These are phyloP conservation scores for Silene coronaria DNA, from an alignment of 179 eudicot genomes.

Conservation along the genomic window DNA sequence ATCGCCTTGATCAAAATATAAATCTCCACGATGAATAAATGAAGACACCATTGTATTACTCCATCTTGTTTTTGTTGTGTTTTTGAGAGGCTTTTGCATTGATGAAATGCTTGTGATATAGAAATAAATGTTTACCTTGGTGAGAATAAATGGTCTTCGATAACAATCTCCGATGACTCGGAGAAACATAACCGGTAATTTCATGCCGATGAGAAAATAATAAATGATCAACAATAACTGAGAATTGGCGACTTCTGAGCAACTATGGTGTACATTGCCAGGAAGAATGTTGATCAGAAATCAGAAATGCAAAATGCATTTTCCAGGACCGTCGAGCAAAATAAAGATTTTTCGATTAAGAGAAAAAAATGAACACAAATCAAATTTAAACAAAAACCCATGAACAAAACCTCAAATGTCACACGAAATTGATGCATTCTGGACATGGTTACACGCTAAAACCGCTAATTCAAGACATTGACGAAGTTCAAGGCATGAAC, in stretches of 20 bases:
- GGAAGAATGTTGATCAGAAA: too few relatives aligned
- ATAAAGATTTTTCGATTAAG: neutral
- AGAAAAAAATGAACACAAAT: neutral
- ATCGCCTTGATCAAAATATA: constrained; percentile 15
- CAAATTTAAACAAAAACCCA: neutral
- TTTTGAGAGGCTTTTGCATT: neutral
- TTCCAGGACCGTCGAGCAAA: too few relatives aligned
- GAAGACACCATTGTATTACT: neutral
- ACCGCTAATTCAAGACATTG: neutral
- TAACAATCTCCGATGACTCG: too few relatives aligned
- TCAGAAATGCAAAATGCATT: too few relatives aligned
- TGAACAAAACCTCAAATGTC: neutral
- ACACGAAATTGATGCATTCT: neutral
- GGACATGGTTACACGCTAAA: neutral
- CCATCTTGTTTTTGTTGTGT: neutral
- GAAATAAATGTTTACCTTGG: neutral
- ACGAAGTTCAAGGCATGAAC: neutral
- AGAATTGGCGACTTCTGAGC: too few relatives aligned
- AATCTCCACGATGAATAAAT: neutral
- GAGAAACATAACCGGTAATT: too few relatives aligned
- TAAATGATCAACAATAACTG: too few relatives aligned
- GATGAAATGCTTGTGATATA: constrained; percentile 7
- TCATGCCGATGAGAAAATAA: too few relatives aligned
- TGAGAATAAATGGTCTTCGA: neutral
- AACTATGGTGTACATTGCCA: too few relatives aligned